Conservation (phyloP, 169 alveolate genomes). For the Plasmodium knowlesi region DNA sequence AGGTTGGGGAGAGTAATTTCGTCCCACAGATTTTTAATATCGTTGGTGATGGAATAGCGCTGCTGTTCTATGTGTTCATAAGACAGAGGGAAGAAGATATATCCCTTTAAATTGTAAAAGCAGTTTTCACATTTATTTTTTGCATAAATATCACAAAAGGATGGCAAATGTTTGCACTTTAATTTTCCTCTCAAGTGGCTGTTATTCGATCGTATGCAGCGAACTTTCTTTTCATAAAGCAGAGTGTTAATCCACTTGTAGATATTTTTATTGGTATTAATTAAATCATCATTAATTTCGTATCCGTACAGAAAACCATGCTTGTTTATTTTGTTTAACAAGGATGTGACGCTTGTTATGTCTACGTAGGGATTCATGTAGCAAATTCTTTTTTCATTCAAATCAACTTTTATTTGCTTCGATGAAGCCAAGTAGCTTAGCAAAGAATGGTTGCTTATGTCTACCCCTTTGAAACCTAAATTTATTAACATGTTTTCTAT, state of each 20-base stretch:
- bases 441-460: constrained; percentile 47
- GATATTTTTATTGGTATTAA: constrained; percentile 69
- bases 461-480: constrained; percentile 74
- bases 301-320: constrained; percentile 74
- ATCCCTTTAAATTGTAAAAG: constrained; percentile 74
- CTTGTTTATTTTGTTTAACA: constrained; percentile 63
- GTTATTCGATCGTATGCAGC: constrained; percentile 78
- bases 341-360: constrained; percentile 50
- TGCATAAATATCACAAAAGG: constrained; percentile 78
- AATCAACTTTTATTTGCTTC: constrained; percentile 67
- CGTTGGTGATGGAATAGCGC: constrained; percentile 75
- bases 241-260: constrained; percentile 73
- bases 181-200: constrained; percentile 79
- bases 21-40: constrained; percentile 80
- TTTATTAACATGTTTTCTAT: constrained; percentile 68
- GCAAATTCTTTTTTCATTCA: constrained; percentile 73
- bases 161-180: constrained; percentile 75
- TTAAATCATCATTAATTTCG: constrained; percentile 75
- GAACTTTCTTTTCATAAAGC: constrained; percentile 74
- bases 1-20: constrained; percentile 66
- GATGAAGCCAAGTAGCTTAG: constrained; percentile 67
- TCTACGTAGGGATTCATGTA: constrained; percentile 60
- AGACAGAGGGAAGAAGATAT: constrained; percentile 78
- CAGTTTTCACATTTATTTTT: constrained; percentile 78
- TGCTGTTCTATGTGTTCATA: constrained; percentile 78